These are phyloP conservation scores for Solanum verrucosum DNA, from an alignment of 257 asterid species.

Conservation along the genomic window DNA sequence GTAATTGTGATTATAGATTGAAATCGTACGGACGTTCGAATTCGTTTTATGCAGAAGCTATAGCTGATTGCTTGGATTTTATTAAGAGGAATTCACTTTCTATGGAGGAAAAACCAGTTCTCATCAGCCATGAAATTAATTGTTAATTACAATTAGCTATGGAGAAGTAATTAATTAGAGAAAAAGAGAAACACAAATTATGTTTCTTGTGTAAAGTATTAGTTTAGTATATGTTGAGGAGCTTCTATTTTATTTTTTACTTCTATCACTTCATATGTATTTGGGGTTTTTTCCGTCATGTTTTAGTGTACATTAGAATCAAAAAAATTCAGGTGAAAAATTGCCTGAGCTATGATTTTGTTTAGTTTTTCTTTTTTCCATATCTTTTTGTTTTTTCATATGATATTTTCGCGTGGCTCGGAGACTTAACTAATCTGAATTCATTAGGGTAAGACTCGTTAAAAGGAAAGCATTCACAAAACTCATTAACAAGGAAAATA, in stretches of 20 bases:
- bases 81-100: slow-evolving; percentile 49
- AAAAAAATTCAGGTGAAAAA: neutral
- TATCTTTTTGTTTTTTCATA: neutral
- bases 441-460: neutral
- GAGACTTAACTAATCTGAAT: neutral
- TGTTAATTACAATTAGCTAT: neutral
- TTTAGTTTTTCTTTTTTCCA: neutral
- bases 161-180: neutral
- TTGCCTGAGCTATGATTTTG: neutral
- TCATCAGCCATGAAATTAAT: neutral
- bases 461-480: accelerated
- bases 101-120: slow-evolving; percentile 34
- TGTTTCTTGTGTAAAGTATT: neutral
- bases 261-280: neutral
- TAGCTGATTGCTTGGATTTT: slow-evolving; percentile 51
- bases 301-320: neutral
- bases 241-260: neutral
- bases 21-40: slow-evolving; percentile 26
- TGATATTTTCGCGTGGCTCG: neutral
- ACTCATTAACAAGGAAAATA: neutral
- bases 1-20: slow-evolving; percentile 1
- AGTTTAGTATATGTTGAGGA: neutral
- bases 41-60: slow-evolving; percentile 51
- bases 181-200: neutral
- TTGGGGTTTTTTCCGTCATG: neutral